These are phyloP conservation scores for Mycena sp. DNA, from an alignment of 1,284 basidiomycete species.

Conservation along the genomic window DNA sequence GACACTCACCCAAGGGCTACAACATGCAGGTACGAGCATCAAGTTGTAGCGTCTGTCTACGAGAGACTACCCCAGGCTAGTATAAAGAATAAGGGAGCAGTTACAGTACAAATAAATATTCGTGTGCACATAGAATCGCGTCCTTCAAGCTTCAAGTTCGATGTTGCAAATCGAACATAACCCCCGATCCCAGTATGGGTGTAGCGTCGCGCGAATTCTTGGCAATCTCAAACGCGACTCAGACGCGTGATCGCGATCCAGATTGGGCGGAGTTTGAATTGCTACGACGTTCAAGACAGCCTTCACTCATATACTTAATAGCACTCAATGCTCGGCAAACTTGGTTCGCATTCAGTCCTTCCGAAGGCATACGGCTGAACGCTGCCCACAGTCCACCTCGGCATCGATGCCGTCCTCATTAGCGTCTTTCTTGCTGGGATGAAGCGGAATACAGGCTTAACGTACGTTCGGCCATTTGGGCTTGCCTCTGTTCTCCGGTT, in stretches of 20 bases:
- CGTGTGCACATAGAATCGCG: no score
- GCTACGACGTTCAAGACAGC: conserved; percentile 8
- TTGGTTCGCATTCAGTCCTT: conserved; percentile 36
- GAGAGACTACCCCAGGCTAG: no score
- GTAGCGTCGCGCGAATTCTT: no score
- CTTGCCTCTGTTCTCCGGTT: conserved; percentile 2
- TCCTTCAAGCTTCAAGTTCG: no score
- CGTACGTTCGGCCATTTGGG: conserved; percentile 58
- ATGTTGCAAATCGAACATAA: no score
- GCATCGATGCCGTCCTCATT: conserved; percentile 80
- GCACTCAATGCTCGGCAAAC: conserved; percentile 61
- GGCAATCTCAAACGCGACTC: neutral
- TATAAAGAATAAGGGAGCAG: no score
- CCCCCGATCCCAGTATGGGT: no score
- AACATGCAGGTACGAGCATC: no score
- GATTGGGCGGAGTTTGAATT: conserved; percentile 20
- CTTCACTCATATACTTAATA: conserved; percentile 8
- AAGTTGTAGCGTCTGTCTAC: no score
- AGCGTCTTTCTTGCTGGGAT: conserved; percentile 84
- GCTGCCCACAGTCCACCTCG: conserved; percentile 65
- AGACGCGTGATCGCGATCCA: conserved; percentile 13
- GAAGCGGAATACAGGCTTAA: conserved; percentile 81
- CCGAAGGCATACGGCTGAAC: neutral
- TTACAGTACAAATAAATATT: no score
- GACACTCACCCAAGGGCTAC: no score